A percentile compares a stretch with the other conserved stretches of the same genome.
Evolutionary conservation across 331 rosid genomes (phyloP).

Genomic region (Quercus tomentella): DNA sequence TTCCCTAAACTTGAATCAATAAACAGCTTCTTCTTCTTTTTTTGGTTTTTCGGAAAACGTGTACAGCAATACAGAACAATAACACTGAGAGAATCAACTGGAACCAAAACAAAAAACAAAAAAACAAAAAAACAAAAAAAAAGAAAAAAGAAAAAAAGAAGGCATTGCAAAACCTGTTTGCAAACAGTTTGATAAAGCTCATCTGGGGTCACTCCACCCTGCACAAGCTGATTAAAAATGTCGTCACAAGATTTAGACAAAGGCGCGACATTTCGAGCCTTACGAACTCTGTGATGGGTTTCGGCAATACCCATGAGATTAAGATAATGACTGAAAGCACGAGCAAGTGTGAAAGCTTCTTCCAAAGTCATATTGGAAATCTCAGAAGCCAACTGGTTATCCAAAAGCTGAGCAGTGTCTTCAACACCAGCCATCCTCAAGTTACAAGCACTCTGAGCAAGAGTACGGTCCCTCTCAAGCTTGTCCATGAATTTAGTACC

Average conservation of each 20-base stretch:
- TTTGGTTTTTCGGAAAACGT: too few species aligned
- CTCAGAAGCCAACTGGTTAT: slow-evolving; percentile 84
- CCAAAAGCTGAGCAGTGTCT: slow-evolving; percentile 70
- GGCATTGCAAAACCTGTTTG: slow-evolving; percentile 62
- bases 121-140: slow-evolving; percentile 8
- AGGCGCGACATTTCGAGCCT: slow-evolving; percentile 52
- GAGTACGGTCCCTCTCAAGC: slow-evolving; percentile 66
- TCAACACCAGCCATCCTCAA: slow-evolving; percentile 89
- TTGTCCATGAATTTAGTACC: slow-evolving; percentile 55
- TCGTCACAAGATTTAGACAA: slow-evolving; percentile 85
- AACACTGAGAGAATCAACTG: too few species aligned
- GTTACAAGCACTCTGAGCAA: slow-evolving; percentile 86
- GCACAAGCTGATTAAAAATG: slow-evolving; percentile 71
- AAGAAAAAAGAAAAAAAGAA: background rate
- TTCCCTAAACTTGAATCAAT: too few species aligned
- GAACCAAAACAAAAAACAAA: slow-evolving; percentile 3
- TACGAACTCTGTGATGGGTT: slow-evolving; percentile 94
- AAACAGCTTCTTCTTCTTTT: too few species aligned
- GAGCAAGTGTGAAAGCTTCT: slow-evolving; percentile 90
- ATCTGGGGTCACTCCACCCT: slow-evolving; percentile 67
- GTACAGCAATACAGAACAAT: too few species aligned
- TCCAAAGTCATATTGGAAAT: slow-evolving; percentile 76
- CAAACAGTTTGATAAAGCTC: slow-evolving; percentile 79
- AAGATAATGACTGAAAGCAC: slow-evolving; percentile 89
- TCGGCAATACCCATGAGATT: slow-evolving; percentile 92